Evolutionary conservation across 2,329 filamentous ascomycete genomes (phyloP), one percentile per base, ranked within the genome.

Genomic region (Aspergillus quadricinctus): DNA sequence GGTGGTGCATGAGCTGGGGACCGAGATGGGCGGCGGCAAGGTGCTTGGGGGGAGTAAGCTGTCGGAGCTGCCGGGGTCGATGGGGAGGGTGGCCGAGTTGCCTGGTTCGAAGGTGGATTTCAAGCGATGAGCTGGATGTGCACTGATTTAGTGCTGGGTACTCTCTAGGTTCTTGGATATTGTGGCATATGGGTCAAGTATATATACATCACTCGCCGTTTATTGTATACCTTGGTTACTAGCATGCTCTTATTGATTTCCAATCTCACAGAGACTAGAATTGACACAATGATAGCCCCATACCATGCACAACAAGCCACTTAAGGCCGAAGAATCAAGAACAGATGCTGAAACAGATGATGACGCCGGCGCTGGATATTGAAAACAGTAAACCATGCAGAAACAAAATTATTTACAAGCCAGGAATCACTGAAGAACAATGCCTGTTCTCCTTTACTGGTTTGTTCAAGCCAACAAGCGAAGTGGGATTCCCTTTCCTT

Each of bases 1-100:
- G 21, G 52, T 41, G 17, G n/a, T 59, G 52, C 52, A 59, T 53
- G 55, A 57, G 55, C 50, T 59, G 55, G 57, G 48, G 31, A 45
- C 1, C 4, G 14, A 25, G n/a, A 28, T 14, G 46, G n/a, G 19
- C 27, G n/a, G 14, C 27, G 21, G 21, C 35, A 50, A 45, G 25
- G 25, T 21, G 14, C 28, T 14, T n/a, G 9, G 41, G 9, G 27
- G 29, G 31, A 9, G 48, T 28, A 21, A 21, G 7, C 40, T 21
- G 40, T 43, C 40, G 45, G 10, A 49, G 52, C 25, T 21, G 14
- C 46, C 31, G 17, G 25, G 21, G 25, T 45, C 31, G 4, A 35
- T 35, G 31, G 31, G 23, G 14, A 45, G 41, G 41, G 10, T 53
- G 17, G 46, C 50, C 17, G 54, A 56, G 50, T 23, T 56, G 27